phyloP scores from a whole-genome alignment of 228 moss, liverwort and hornwort species.

The Sphagnum fallax region DNA sequence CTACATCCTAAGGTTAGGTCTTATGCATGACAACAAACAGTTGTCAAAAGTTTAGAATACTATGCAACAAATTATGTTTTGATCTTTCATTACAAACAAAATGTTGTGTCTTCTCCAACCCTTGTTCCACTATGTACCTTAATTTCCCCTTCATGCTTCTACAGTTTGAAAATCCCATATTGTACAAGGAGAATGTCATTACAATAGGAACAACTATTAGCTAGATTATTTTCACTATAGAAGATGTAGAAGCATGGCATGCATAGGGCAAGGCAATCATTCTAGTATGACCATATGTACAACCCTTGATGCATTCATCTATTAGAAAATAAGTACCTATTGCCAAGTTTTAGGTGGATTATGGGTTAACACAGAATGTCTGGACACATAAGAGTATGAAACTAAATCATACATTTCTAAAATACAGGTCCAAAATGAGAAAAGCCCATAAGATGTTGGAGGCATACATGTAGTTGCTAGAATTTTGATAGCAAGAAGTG shows the following conservation, averaged over 20 bases:
- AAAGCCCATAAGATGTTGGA: slow-evolving; percentile 91
- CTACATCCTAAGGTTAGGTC: slow-evolving; percentile 77
- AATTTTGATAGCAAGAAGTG: slow-evolving; percentile 83
- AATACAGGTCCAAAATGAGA: slow-evolving; percentile 81
- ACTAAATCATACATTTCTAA: no score
- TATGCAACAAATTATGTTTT: no score
- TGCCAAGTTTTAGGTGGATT: no score
- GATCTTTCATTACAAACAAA: no score
- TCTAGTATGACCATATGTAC: slow-evolving; percentile 35
- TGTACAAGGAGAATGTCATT: slow-evolving; percentile 64
- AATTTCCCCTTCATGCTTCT: no score
- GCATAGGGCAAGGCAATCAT: slow-evolving; percentile 64
- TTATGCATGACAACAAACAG: no score
- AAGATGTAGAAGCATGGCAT: slow-evolving; percentile 76
- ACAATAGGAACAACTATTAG: slow-evolving; percentile 89
- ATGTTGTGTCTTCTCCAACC: no score
- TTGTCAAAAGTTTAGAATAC: no score
- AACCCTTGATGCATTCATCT: background rate
- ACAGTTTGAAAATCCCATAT: slow-evolving; percentile 70
- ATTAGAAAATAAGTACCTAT: no score
- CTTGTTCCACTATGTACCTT: no score
- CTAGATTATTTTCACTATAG: slow-evolving; percentile 74
- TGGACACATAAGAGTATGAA: no score
- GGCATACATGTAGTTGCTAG: slow-evolving; percentile 88
- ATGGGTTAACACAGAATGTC: no score